Evolutionary conservation across 2,329 filamentous ascomycete species (phyloP), one percentile per base, ranked within the genome.

Genomic region (Fusarium cyanostomum): DNA sequence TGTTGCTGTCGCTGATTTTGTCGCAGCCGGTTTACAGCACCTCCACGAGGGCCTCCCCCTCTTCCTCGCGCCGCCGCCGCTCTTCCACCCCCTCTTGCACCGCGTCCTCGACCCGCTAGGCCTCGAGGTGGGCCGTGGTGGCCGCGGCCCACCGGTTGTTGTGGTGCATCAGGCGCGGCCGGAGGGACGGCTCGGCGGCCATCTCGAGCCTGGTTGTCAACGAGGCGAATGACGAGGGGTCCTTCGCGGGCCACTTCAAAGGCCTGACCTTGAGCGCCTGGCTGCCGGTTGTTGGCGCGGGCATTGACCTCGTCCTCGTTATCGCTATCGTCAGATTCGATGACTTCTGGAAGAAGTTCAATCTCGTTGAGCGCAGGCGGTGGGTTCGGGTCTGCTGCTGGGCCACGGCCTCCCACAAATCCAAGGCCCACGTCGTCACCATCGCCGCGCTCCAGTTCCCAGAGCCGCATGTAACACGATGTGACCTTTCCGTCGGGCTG

Each of bases 361-460:
- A 71, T 56, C 33, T 67, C 65, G 18, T 59, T 52, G 35, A 59
- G 46, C 26, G 48, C 55, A 18, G 39, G 49, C 16, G 55, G 56
- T 48, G 63, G 41, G 34, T 69, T 51, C 50, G 63, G 43, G 34
- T 68, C 49, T 31, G 46, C 61, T 37, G 55, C 62, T 33, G 57
- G 49, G 7, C 61, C 64, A 45, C 64, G 62, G 46, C 78, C 80
- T 7, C 81, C 83, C 7, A 73, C 75, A 49, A 79, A 83, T 4
- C 71, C 80, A 8, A 79, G 70, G 4, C 79, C 82, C 42, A 83
- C 80, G 45, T 84, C 81, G 46, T 80, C 79, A 4, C 85, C 86
- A 67, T 97, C 93, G 1, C 94, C 94, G 41, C 85, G 87, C 75
- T 96, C 92, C 21, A 96, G 79, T 71, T 97, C 95, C 93, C 94